A percentile compares a stretch with the other conserved stretches of the same genome.
phyloP scores from a whole-genome alignment of 2,329 filamentous ascomycete species.

The Exophiala phaeomuriformis region DNA sequence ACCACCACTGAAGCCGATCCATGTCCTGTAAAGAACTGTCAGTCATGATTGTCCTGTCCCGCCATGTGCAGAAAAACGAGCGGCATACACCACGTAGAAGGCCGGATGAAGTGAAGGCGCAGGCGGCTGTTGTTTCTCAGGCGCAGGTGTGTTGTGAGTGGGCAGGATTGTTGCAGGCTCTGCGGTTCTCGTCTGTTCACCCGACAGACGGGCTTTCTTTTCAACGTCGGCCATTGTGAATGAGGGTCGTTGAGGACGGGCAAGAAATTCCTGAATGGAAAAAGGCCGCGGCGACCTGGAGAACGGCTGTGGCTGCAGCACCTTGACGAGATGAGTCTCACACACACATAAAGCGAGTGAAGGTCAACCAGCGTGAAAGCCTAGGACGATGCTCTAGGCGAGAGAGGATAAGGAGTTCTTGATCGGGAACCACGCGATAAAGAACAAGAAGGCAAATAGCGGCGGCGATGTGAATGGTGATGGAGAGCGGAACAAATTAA shows the following conservation, averaged over 20 bases:
- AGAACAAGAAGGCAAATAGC: constrained; percentile 2
- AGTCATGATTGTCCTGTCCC: neutral
- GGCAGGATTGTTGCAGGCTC: constrained; percentile 54
- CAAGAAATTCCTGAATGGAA: constrained; percentile 42
- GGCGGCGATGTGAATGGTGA: neutral
- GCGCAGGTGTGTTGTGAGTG: constrained; percentile 64
- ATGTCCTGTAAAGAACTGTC: constrained; percentile 52
- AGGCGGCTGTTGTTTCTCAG: constrained; percentile 60
- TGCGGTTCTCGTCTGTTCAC: constrained; percentile 58
- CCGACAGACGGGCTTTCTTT: constrained; percentile 78
- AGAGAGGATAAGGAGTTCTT: neutral
- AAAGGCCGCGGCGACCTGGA: constrained; percentile 40
- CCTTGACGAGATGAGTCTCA: constrained; percentile 9
- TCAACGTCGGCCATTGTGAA: constrained; percentile 56
- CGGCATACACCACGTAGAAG: constrained; percentile 65
- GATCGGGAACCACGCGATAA: neutral
- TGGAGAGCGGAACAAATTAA: neutral
- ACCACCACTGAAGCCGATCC: constrained; percentile 86
- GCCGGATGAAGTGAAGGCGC: constrained; percentile 66
- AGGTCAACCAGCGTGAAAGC: neutral
- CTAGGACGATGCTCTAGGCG: neutral
- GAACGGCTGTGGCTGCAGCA: constrained; percentile 23
- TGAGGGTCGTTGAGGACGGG: constrained; percentile 33
- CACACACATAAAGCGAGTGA: constrained; percentile 11
- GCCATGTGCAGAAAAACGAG: neutral